Evolutionary conservation across 768 basidiomycete genomes (phyloP), one percentile per base, ranked within the genome.

Genomic region (Kwoniella sp.): DNA sequence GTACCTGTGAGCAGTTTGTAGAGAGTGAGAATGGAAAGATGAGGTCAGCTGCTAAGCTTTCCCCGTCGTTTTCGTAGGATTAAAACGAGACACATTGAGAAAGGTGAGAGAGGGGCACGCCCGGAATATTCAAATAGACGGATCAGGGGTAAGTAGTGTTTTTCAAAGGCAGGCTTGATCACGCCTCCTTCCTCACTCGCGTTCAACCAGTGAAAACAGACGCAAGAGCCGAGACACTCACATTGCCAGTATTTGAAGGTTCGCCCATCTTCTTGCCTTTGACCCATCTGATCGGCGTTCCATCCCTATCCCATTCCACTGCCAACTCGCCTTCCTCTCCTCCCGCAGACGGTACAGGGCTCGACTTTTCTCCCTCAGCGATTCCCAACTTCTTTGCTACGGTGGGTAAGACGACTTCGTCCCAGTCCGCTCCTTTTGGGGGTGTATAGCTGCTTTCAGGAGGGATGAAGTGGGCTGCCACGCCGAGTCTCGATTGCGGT

Each of bases 291-390:
- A 74, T 60, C 13, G 76, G 71, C 37, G 50, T 72, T 15, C 74
- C 72, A 37, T 72, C 67, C 52, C 57, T 68, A 68, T 75, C 77
- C 77, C 77, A 78, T 50, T 76, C 77, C 10, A 76, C 69, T 22
- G 73, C 77, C 55, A 76, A 47, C 64, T 71, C 72, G 10, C 64
- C 77, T 37, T 76, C 74, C 12, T 26, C 51, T 9, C 24, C 54
- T 4, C 54, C 58, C 24, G 26, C 58, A 0, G 25, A 44, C 46
- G 52, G 27, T 33, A 40, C 47, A 29, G 19, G 37, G 27, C 51
- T 48, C 15, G 69, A 66, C 21, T 63, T 72, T 15, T 73, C 72
- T 10, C 46, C 48, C 6, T 58, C 57, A 2, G 52, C 56, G 27
- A 67, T 59, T 9, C 70, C 74, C 50, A 76, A 53, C 50, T 74